Conservation (phyloP, 306 rosid species). For the Mimosa bimucronata region DNA sequence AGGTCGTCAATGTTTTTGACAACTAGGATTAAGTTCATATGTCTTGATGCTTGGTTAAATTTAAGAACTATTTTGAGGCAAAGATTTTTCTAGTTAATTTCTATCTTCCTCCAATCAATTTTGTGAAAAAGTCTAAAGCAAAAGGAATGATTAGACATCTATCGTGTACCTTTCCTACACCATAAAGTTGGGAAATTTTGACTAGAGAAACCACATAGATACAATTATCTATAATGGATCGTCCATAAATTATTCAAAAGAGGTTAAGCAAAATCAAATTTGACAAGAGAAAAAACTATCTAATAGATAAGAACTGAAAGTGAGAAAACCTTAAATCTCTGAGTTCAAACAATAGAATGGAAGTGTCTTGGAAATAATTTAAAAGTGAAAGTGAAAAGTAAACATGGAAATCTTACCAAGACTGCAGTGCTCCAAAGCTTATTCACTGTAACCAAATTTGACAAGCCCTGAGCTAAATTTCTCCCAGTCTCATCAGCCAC, state of each 20-base stretch:
- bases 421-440: conserved; percentile 76
- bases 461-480: conserved; percentile 57
- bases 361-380: background rate
- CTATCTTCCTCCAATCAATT: background rate
- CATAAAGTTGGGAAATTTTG: background rate
- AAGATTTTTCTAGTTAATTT: background rate
- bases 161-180: background rate
- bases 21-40: background rate
- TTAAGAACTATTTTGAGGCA: background rate
- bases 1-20: background rate
- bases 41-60: background rate
- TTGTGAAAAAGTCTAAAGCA: background rate
- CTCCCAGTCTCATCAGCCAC: conserved; percentile 51
- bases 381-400: background rate
- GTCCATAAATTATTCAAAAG: background rate
- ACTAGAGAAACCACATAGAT: background rate
- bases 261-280: background rate
- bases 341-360: background rate
- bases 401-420: conserved; percentile 53
- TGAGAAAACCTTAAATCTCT: background rate
- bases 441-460: conserved; percentile 55
- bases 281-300: background rate
- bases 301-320: background rate
- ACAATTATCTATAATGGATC: background rate
- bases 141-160: conserved; percentile 1